phyloP scores from a whole-genome alignment of 495 filamentous ascomycete genomes.

The Symbiotaphrina buchneri region DNA sequence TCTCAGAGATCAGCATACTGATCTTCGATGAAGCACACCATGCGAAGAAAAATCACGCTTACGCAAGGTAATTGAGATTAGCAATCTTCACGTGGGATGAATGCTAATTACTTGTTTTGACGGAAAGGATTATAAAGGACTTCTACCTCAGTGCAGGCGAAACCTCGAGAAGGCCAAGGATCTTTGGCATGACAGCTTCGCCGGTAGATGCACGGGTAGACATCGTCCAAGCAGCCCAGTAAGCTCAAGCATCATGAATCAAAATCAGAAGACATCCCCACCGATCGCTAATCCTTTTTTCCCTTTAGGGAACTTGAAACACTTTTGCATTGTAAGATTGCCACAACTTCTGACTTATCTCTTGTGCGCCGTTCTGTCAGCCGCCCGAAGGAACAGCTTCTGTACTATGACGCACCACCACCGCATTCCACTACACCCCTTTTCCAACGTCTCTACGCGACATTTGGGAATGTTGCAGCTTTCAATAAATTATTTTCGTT shows the following conservation, averaged over 20 bases:
- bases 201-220: slow-evolving; percentile 72
- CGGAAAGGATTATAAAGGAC: slow-evolving; percentile 55
- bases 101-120: slow-evolving; percentile 3
- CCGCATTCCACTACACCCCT: slow-evolving; percentile 39
- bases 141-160: slow-evolving; percentile 35
- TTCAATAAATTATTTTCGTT: slow-evolving; percentile 37
- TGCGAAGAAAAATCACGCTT: slow-evolving; percentile 84
- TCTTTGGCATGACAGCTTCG: slow-evolving; percentile 96
- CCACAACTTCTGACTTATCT: slow-evolving; percentile 47
- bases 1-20: slow-evolving; percentile 70
- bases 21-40: slow-evolving; percentile 97
- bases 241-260: slow-evolving; percentile 1
- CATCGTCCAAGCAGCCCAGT: slow-evolving; percentile 41
- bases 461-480: slow-evolving; percentile 29
- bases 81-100: neutral
- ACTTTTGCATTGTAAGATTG: slow-evolving; percentile 59
- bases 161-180: slow-evolving; percentile 35
- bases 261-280: neutral
- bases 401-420: slow-evolving; percentile 28
- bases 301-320: slow-evolving; percentile 51
- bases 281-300: neutral
- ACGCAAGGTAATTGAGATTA: slow-evolving; percentile 32
- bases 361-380: slow-evolving; percentile 34
- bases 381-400: slow-evolving; percentile 34
- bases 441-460: slow-evolving; percentile 25